Evolutionary conservation across 192 early-diverging fungal species (phyloP).

Genomic region (Gonapodya prolifera): DNA sequence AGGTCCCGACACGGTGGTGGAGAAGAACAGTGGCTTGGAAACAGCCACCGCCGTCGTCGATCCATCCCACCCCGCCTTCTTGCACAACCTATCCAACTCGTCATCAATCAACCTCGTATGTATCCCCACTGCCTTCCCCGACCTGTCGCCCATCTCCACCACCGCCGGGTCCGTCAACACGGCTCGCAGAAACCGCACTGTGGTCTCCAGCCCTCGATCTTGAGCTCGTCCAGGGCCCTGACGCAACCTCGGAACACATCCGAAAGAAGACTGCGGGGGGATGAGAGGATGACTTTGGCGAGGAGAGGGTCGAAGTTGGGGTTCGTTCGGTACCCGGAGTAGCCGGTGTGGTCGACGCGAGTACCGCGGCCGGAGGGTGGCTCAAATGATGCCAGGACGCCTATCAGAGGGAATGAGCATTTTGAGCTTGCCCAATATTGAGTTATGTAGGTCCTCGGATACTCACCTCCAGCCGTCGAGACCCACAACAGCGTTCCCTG

Average conservation of each 20-base stretch:
- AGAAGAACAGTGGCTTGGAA: no score
- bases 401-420: neutral
- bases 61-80: neutral
- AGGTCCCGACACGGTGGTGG: no score
- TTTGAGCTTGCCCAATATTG: no score
- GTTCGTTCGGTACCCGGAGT: neutral
- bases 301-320: conserved; percentile 6
- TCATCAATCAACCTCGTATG: neutral
- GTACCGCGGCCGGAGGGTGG: neutral
- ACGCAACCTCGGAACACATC: neutral
- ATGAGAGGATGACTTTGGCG: conserved; percentile 2
- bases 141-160: neutral
- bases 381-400: neutral
- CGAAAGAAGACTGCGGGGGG: neutral
- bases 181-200: neutral
- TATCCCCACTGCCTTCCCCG: neutral
- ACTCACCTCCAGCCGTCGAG: neutral
- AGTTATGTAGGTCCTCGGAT: no score
- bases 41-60: no score
- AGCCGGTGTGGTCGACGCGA: conserved; percentile 4
- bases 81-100: neutral
- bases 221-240: neutral
- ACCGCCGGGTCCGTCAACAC: neutral
- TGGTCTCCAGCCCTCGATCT: conserved; percentile 1
- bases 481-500: neutral